Percentiles rank a stretch among this genome's conserved stretches.
phyloP scores from a whole-genome alignment of 371 early-diverging fungal species.

The Choanephora cucurbitarum region DNA sequence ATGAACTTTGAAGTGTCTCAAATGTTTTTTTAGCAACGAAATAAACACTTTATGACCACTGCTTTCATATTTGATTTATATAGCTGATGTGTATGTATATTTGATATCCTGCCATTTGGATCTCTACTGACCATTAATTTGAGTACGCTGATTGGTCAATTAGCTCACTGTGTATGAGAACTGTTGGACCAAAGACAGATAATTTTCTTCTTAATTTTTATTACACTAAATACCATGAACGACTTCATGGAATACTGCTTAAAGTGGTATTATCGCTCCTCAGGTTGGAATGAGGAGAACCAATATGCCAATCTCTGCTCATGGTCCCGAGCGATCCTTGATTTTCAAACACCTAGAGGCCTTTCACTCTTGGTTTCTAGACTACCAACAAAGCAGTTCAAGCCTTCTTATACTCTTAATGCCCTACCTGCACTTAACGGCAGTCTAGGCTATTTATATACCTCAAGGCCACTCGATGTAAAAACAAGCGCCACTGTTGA shows the following conservation, averaged over 20 bases:
- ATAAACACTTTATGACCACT: not conserved
- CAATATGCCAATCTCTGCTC: slow-evolving; percentile 78
- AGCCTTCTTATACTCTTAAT: slow-evolving; percentile 75
- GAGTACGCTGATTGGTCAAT: too few relatives aligned
- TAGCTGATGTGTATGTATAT: too few relatives aligned
- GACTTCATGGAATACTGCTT: slow-evolving; percentile 86
- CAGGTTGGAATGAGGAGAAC: slow-evolving; percentile 78
- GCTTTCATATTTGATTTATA: too few relatives aligned
- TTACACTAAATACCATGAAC: slow-evolving; percentile 49
- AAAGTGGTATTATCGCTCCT: slow-evolving; percentile 73
- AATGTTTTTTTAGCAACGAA: too few relatives aligned
- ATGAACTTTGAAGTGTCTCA: not conserved
- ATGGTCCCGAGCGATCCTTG: slow-evolving; percentile 72
- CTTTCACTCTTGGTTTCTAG: slow-evolving; percentile 74
- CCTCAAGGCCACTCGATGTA: slow-evolving; percentile 68
- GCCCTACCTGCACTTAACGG: slow-evolving; percentile 69
- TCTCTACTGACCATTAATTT: too few relatives aligned
- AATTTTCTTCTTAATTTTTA: too few relatives aligned
- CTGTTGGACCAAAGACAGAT: too few relatives aligned
- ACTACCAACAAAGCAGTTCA: slow-evolving; percentile 72
- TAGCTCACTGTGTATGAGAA: too few relatives aligned
- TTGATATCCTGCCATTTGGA: too few relatives aligned
- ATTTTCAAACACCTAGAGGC: slow-evolving; percentile 78
- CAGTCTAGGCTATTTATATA: slow-evolving; percentile 81
- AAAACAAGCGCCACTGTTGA: slow-evolving; percentile 63